These are phyloP conservation scores for Talaromyces sp. DNA, from an alignment of 2,329 filamentous ascomycete genomes.

Conservation along the genomic window DNA sequence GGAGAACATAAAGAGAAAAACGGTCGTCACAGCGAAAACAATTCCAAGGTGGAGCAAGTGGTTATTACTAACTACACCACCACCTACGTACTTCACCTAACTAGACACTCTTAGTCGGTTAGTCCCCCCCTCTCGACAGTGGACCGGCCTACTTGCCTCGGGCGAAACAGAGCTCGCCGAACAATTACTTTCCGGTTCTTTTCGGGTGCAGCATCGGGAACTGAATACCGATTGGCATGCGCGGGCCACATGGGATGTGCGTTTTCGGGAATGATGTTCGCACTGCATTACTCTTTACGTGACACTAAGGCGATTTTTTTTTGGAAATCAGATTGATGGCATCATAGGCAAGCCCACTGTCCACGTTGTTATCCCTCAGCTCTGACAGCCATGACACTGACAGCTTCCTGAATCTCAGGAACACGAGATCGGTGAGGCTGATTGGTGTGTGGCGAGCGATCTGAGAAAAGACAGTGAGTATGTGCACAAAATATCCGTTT, in stretches of 20 bases:
- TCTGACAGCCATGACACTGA: neutral
- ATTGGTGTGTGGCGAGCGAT: neutral
- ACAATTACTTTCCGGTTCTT: neutral
- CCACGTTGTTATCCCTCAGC: neutral
- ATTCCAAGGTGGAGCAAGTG: neutral
- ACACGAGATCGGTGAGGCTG: neutral
- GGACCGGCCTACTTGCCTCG: neutral
- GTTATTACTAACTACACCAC: neutral
- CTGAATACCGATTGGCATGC: neutral
- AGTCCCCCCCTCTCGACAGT: neutral
- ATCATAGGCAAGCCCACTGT: neutral
- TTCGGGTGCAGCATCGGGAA: neutral
- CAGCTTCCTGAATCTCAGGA: neutral
- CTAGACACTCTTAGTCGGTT: neutral
- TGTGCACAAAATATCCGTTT: too few relatives aligned
- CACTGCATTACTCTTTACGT: neutral
- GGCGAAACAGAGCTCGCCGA: neutral
- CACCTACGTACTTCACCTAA: neutral
- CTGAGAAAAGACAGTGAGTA: too few relatives aligned
- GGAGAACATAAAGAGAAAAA: neutral
- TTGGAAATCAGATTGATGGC: neutral
- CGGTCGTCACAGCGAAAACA: neutral
- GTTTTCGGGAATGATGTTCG: neutral
- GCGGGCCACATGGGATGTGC: neutral
- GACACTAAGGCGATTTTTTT: neutral